Conservation (phyloP, 805 yeast species). For the Wickerhamiella cacticola region DNA sequence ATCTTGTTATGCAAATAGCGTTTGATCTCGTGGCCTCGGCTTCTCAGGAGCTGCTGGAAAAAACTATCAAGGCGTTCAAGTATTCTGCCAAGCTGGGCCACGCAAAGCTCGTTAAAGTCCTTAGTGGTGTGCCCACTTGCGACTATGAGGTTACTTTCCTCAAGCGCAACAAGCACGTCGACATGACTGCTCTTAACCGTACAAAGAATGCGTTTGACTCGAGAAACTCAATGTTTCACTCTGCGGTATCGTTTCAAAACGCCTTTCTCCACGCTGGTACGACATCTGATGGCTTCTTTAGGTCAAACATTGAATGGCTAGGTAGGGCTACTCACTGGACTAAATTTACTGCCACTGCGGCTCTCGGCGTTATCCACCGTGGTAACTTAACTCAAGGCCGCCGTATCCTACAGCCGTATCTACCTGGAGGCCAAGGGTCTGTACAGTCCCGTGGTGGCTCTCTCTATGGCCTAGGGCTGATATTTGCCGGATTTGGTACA, state of each 20-base stretch:
- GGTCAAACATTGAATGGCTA: conserved; percentile 87
- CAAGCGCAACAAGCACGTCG: conserved; percentile 77
- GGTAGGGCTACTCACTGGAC: conserved; percentile 99
- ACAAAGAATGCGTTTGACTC: conserved; percentile 77
- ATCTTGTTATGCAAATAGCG: conserved; percentile 82
- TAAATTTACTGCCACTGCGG: conserved; percentile 94
- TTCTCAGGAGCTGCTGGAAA: conserved; percentile 70
- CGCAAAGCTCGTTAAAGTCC: conserved; percentile 46
- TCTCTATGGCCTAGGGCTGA: conserved; percentile 79
- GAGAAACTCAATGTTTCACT: conserved; percentile 84
- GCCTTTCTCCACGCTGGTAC: conserved; percentile 96
- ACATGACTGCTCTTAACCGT: conserved; percentile 64
- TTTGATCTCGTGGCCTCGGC: conserved; percentile 89
- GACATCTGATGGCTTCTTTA: conserved; percentile 83
- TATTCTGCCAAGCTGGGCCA: conserved; percentile 27
- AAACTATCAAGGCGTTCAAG: conserved; percentile 30
- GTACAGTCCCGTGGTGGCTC: conserved; percentile 94
- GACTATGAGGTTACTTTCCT: conserved; percentile 84
- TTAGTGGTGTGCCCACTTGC: conserved; percentile 88
- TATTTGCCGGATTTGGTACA: conserved; percentile 92
- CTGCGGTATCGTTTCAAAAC: conserved; percentile 88
- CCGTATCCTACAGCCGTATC: conserved; percentile 74
- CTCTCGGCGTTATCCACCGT: conserved; percentile 90
- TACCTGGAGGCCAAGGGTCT: conserved; percentile 69
- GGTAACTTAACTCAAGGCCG: conserved; percentile 90